phyloP scores from a whole-genome alignment of 352 stramenopile genomes.

The Thraustotheca clavata region DNA sequence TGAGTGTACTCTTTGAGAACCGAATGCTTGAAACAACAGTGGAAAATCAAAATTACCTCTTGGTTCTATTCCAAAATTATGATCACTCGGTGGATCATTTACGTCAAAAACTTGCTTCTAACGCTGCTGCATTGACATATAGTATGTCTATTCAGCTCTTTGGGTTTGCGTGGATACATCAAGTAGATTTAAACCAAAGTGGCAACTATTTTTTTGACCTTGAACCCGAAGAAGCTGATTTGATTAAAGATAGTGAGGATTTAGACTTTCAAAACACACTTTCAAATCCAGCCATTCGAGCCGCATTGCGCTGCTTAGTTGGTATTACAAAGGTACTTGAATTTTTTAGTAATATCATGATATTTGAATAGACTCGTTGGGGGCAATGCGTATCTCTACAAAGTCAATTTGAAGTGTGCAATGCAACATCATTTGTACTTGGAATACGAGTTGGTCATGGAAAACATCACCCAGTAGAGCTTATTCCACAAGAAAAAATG shows the following conservation, averaged over 20 bases:
- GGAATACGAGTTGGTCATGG: not conserved
- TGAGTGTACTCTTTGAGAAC: conserved; percentile 9
- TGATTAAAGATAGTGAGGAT: not conserved
- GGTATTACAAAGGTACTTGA: conserved; percentile 5
- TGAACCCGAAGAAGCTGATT: not conserved
- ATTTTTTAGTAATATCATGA: not conserved
- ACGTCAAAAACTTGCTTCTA: not conserved
- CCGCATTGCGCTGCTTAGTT: conserved; percentile 8
- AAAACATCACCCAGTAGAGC: not conserved
- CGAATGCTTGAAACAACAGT: conserved; percentile 18
- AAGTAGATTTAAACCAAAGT: conserved; percentile 19
- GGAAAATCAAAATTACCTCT: conserved; percentile 13
- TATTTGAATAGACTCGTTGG: conserved; percentile 13
- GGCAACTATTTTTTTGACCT: conserved; percentile 15
- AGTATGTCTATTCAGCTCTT: conserved; percentile 8
- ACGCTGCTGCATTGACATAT: conserved; percentile 8
- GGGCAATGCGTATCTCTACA: conserved; percentile 7
- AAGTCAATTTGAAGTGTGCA: conserved; percentile 16
- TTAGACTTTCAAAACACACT: not conserved
- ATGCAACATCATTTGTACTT: conserved; percentile 15
- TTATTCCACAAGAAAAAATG: not conserved
- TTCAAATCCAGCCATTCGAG: not conserved
- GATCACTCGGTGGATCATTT: not conserved
- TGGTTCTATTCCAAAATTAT: conserved; percentile 1
- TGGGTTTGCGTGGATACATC: conserved; percentile 17